Base-by-base conservation (phyloP, 352 stramenopile genomes). In the Phytophthora megakarya region DNA sequence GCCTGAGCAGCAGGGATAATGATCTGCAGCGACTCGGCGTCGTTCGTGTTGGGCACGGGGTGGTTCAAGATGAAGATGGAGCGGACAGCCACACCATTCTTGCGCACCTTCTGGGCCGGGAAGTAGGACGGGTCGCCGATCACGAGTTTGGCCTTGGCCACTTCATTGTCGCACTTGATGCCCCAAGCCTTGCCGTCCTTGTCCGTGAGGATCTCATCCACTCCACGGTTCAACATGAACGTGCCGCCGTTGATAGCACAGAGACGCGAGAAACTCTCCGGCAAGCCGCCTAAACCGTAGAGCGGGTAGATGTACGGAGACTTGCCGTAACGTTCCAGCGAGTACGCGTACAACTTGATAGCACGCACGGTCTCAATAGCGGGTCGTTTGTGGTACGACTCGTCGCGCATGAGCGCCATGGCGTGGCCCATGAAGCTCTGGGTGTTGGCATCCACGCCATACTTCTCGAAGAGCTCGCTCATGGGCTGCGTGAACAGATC, bases 121-220 rank as follows among this genome's bases (percentile, higher is more conserved):
- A 99, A 99, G 85, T 99, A 99, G 40, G 96, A 99, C 43, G 97
- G 97, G 83, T 99, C 97, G 25, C 97, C 97, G 66, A 99, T 98
- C 60, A 99, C 90, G 60, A 99, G 90, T 57, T 96, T 95, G 54
- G 96, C 97, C 76, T 98, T 98, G 26, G 98, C 98, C 73, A 99
- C 97, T 76, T 98, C 82, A 72, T 98, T 98, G 67, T 91, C 80
- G 43, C 86, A 80, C 19, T 84, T 80, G 49, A 98, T 91, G 56
- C 97, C 98, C 83, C 89, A 98, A 2, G 97, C 97, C 67, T 97
- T 88, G 54, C 94, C 96, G 47, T 96, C 75, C 39, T 86, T 86
- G 71, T 99, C 89, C 54, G 96, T 98, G 19, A 99, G 67, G 43
- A 98, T 88, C 73, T 97, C 89, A 50, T 97, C 89, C 13, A 99